Base-by-base conservation (phyloP, 495 filamentous ascomycete species). In the Trichodelitschia bisporula region DNA sequence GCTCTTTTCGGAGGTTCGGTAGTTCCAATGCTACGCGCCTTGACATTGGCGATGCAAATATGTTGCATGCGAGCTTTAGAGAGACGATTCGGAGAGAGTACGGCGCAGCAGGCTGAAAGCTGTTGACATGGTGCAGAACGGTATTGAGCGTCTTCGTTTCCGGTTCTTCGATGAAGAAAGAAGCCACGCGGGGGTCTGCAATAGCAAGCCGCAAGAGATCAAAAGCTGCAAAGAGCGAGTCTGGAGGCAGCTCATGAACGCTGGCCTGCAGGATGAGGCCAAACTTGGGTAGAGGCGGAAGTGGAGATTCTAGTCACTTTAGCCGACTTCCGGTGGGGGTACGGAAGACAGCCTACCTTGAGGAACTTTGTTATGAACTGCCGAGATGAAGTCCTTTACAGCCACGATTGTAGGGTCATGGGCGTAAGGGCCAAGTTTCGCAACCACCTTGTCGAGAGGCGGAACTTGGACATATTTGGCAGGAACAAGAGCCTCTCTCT, bases 11-110 rank as follows among this genome's bases (percentile, higher is more conserved):
- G 40, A 18, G 15, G 50, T 34, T 15, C 69, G 39, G 35, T 13
- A 35, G 36, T 10, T 34, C 35, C 29, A 41, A 44, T 6, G 57
- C 52, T 17, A 51, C 36, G 0, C 52, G 45, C 9, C 15, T 6
- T 42, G 54, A 66, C 2, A 72, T 48, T 1, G 55, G 53, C 1
- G 60, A 59, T 30, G 48, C 56, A 52, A 72, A 72, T 31, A 72
- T 53, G 41, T 72, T 74, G 49, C 67, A 72, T 26, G 54, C 53
- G 19, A 69, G 48, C 35, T 74, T 69, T 6, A 73, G 53, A 0
- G 77, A 75, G 13, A 86, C 77, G 14, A 97, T 67, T 12, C 75
- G 68, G 6, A 93, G 62, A 13, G 70, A 64, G 44, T 95, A 91
- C 1, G 84, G 79, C 10, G 39, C 33, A 33, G 58, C 66, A 1